Base-by-base conservation (phyloP, 148 eudicot species). In the Vaccinium myrtillus region DNA sequence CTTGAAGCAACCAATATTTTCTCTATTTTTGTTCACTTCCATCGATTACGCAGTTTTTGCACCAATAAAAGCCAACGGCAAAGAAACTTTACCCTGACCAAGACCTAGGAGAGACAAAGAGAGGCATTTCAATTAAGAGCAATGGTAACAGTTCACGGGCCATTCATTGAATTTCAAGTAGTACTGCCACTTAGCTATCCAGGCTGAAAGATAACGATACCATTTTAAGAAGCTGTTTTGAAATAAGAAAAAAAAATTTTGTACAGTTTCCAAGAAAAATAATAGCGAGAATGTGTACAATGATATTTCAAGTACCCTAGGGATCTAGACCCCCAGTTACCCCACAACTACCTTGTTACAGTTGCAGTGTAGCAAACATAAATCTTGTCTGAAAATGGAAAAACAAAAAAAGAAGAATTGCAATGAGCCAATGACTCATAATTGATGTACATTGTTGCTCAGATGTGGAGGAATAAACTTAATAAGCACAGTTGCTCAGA, bases 1-100 rank as follows among this genome's bases (percentile, higher is more conserved):
- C 32, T 30, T 30, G 32, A 30, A 30, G 32, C 32, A 30, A 30
- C 32, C 32, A 30, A 30, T 30, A 1, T 30, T 30, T 30, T 30
- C 32, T 30, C 32, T 30, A 30, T 30, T 30, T 30, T 30, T 30
- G 32, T 30, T 30, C 32, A 30, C 32, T 30, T 30, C 32, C 32
- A 30, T 30, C 32, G 32, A 30, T 30, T 30, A 30, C 32, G 1
- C 32, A 30, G 32, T 30, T 30, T 30, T 30, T 30, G 32, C 32
- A 30, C 32, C 32, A 30, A 30, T 1, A 30, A 30, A 30, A 98
- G 99, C 99, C 98, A 97, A 46, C 87, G 80, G 21, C 90, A 91
- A 59, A 93, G 88, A 81, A 97, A 97, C 89, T 95, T 97, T 83
- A 97, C 95, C 75, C 99, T 98, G 85, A 95, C 86, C 90, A 94